Evolutionary conservation across 2,329 filamentous ascomycete species (phyloP), one percentile per base, ranked within the genome.

Genomic region (Colletotrichum karsti): DNA sequence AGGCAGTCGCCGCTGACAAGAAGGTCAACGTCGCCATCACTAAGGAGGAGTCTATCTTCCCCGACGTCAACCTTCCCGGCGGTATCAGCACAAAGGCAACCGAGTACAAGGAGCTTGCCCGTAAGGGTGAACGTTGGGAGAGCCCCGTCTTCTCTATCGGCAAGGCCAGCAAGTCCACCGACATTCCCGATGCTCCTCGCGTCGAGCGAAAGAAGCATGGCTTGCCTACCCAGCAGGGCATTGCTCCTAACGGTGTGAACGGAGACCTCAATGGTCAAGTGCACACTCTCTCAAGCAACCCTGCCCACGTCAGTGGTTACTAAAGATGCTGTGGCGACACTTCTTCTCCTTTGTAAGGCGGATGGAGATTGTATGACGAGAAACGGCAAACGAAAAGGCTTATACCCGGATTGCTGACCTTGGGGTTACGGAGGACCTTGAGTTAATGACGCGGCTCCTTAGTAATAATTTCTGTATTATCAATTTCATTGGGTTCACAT

Each of bases 21-120:
- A 90, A 92, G 82, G 89, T 95, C 79, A 96, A 97, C 78, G 83
- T 95, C 48, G 92, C 93, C n/a, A 84, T 95, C 71, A 97, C 94
- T 42, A 90, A 94, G 81, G 89, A 97, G 73, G 93, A 98, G 76
- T 95, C 93, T 72, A 93, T 89, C 72, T 97, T 99, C 91, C 92
- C 93, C 76, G 85, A 95, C 77, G 91, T 99, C 77, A 87, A 91
- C 64, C 86, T 99, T 6, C 94, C 95, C 26, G 93, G 93, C 33
- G 95, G 94, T 62, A 95, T 98, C 78, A 96, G 93, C 73, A 91
- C 90, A 83, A 98, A 97, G 88, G 95, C 95, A 9, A 97, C 93
- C 24, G 94, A 97, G 80, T 98, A 97, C 87, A 93, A 90, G 83
- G 90, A 98, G 22, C 87, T 97, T 65, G 93, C 95, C 8, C 85